A percentile compares a stretch with the other conserved stretches of the same genome.
These are phyloP conservation scores for Prunus fruticosa DNA, from an alignment of 306 rosid species.

Conservation along the genomic window DNA sequence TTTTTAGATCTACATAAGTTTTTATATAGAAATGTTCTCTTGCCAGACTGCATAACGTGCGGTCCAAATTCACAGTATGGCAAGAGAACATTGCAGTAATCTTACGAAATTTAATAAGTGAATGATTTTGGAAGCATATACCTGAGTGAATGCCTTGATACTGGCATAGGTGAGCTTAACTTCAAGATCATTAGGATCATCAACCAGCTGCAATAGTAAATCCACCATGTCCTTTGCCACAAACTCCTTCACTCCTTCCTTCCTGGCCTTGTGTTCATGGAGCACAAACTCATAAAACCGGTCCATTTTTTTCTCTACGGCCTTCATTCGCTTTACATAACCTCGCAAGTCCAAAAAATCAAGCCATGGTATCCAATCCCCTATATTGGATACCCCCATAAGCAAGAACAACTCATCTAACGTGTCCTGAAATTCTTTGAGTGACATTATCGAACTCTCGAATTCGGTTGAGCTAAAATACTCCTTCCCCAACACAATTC, in stretches of 20 bases:
- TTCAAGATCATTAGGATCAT: constrained; percentile 25
- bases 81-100: too few relatives aligned
- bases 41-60: too few relatives aligned
- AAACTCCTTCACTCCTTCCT: constrained; percentile 5
- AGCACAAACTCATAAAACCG: constrained; percentile 14
- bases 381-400: constrained; percentile 24
- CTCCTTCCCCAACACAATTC: constrained; percentile 29
- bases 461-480: constrained; percentile 14
- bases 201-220: constrained; percentile 19
- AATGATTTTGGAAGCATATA: not conserved
- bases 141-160: constrained; percentile 33
- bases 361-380: constrained; percentile 39
- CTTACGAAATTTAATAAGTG: too few relatives aligned
- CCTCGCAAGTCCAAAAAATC: constrained; percentile 36
- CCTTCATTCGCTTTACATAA: constrained; percentile 31
- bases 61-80: too few relatives aligned
- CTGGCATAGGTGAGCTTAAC: constrained; percentile 21
- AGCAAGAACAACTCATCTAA: constrained; percentile 23
- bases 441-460: not conserved
- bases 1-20: too few relatives aligned
- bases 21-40: too few relatives aligned
- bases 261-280: constrained; percentile 24
- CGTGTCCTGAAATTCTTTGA: constrained; percentile 19
- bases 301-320: constrained; percentile 14
- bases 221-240: constrained; percentile 33